A percentile compares a stretch with the other conserved stretches of the same genome.
Conservation (phyloP, 306 rosid species). For the Citrullus colocynthis region DNA sequence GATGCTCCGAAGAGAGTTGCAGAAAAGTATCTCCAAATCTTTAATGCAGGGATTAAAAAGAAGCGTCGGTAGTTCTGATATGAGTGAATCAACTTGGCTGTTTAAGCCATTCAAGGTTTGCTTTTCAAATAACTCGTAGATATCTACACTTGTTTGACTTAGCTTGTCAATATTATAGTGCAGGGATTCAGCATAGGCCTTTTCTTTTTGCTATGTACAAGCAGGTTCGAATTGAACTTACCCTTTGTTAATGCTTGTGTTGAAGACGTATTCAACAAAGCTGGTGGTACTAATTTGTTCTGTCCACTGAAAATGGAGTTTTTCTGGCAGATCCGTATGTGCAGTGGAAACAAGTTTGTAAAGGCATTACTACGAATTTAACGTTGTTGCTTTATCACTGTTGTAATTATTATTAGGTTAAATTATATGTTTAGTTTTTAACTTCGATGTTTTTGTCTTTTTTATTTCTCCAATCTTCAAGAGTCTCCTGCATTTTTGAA, state of each 20-base stretch:
- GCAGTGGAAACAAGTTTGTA: neutral
- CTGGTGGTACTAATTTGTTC: neutral
- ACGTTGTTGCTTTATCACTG: neutral
- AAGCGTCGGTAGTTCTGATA: neutral
- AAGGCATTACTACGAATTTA: neutral
- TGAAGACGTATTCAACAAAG: neutral
- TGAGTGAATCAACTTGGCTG: neutral
- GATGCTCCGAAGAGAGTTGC: neutral
- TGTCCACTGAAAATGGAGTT: neutral
- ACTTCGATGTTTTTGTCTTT: too few relatives aligned
- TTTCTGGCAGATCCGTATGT: neutral
- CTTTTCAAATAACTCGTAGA: neutral
- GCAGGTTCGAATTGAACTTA: neutral
- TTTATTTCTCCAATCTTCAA: too few relatives aligned
- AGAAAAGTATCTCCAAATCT: slow-evolving; percentile 5
- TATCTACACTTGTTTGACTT: neutral
- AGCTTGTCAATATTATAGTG: neutral
- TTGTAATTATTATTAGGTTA: neutral
- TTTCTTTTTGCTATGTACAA: neutral
- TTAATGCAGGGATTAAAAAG: neutral
- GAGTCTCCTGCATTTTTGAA: too few relatives aligned
- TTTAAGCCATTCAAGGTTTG: neutral
- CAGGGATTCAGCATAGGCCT: neutral
- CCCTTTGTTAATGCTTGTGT: neutral
- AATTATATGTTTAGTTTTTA: too few relatives aligned